Base-by-base conservation (phyloP, 768 basidiomycete genomes). In the Suillus discolor region DNA sequence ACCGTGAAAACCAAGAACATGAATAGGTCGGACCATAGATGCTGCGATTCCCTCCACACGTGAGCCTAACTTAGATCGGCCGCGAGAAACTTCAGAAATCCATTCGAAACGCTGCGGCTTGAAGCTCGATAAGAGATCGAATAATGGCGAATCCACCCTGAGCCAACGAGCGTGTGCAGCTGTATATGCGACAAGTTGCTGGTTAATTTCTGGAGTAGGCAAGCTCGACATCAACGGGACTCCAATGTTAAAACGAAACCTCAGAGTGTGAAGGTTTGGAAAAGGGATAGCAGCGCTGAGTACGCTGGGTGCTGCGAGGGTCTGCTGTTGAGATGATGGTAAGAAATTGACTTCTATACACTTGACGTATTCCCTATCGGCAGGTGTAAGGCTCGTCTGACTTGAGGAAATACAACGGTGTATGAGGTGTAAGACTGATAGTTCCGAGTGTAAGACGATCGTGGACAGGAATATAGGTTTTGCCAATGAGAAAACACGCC, bases 31-130 rank as follows among this genome's bases (percentile, higher is more conserved):
- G 12, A 25, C 20, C 6, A 16, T 6, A 1, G 54, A 55, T 25
- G n/a, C 16, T 47, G 20, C 16, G 42, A 41, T 8, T 31, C n/a
- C 15, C 4, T 49, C 44, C 18, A 34, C 12, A 20, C 36, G 6
- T 55, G 20, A n/a, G 57, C 42, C 63, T 15, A 31, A 31, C 25
- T 53, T 53, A 20, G 39, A 34, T 31, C n/a, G 31, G 8, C 45
- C 61, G 9, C 15, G 12, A 9, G 59, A 13, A 42, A 9, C 60
- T 25, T 28, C 31, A 49, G 60, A 23, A 28, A 49, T 44, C 64
- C 64, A 65, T 41, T 65, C 47, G 42, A 65, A 65, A 47, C 12
- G 44, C 25, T 38, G 64, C 8, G 64, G 64, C 11, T 61, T 53
- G 39, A 38, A 20, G 6, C 16, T 54, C 12, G 61, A 65, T 57